Base-by-base conservation (phyloP, 2,329 filamentous ascomycete genomes). In the Ascosphaera aggregata region DNA sequence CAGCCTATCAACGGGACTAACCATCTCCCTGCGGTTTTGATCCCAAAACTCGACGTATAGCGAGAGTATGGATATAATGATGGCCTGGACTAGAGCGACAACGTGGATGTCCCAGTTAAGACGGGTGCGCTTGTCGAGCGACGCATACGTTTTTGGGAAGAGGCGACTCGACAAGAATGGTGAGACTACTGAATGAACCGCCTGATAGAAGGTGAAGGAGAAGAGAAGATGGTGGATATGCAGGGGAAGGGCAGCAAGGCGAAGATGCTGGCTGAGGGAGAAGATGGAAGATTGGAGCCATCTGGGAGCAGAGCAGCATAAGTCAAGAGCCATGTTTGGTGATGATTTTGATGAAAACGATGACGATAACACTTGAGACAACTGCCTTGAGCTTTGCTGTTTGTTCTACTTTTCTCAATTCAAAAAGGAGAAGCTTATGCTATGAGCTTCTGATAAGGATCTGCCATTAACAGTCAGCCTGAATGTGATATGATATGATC, bases 31-130 rank as follows among this genome's bases (percentile, higher is more conserved):
- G 39, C 71, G 58, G 54, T 74, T 69, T 34, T 65, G 50, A 49
- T 76, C 71, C 16, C 44, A 54, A 43, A 57, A 59, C 51, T 73
- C 70, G 32, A 73, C 64, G 60, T 65, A 75, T 13, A 76, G 51
- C 18, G 69, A 69, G 35, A 68, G 46, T 3, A 49, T 51, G 49
- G 65, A 69, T 48, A 76, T 67, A 15, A 74, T 48, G 7, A 61
- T 57, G 43, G 63, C 66, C 56, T 76, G 72, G 27, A 72, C 57
- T 34, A 76, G 59, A 1, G 67, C 71, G 34, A 76, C 72, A 40
- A 75, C 65, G 49, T 76, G 72, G 5, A 76, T 69, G 53, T 76
- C 67, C 72, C 72, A 76, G 55, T 73, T 76, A 39, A 75, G 55
- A 45, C 63, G 64, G 1, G 70, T 75, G 37, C 70, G 65, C 18